Conservation (phyloP, 2,329 filamentous ascomycete species). For the Aureobasidium sp. region DNA sequence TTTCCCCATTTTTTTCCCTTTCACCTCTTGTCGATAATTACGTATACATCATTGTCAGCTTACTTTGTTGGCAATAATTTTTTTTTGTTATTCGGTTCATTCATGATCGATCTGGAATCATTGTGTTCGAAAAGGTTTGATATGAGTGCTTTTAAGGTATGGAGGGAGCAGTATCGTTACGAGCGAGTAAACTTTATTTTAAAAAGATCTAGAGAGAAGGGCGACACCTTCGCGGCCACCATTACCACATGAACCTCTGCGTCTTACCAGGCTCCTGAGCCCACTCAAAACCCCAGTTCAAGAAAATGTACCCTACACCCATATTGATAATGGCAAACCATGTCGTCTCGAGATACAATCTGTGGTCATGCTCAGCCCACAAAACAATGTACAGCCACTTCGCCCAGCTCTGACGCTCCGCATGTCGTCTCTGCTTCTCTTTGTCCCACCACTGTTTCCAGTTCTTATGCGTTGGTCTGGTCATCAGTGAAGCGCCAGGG, state of each 20-base stretch:
- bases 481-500: slow-evolving; percentile 6
- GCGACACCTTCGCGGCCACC: not conserved
- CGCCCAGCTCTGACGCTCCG: not conserved
- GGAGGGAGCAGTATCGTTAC: too few species aligned
- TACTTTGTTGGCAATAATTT: not conserved
- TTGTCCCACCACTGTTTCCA: slow-evolving; percentile 15
- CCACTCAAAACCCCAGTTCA: slow-evolving; percentile 64
- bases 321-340: slow-evolving; percentile 64
- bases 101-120: too few species aligned
- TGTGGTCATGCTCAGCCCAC: slow-evolving; percentile 31
- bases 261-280: slow-evolving; percentile 49
- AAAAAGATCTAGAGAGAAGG: not conserved
- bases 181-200: too few species aligned
- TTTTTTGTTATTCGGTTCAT: too few species aligned
- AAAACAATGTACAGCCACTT: slow-evolving; percentile 10
- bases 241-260: slow-evolving; percentile 78
- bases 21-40: slow-evolving; percentile 1
- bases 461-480: slow-evolving; percentile 7
- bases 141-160: too few species aligned
- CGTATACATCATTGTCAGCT: not conserved
- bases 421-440: not conserved
- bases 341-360: slow-evolving; percentile 54
- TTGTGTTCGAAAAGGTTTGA: too few species aligned
- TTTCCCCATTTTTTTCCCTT: too few species aligned
- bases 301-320: slow-evolving; percentile 63